Evolutionary conservation across 2,329 filamentous ascomycete genomes (phyloP).

Genomic region (Alternaria consortialis): DNA sequence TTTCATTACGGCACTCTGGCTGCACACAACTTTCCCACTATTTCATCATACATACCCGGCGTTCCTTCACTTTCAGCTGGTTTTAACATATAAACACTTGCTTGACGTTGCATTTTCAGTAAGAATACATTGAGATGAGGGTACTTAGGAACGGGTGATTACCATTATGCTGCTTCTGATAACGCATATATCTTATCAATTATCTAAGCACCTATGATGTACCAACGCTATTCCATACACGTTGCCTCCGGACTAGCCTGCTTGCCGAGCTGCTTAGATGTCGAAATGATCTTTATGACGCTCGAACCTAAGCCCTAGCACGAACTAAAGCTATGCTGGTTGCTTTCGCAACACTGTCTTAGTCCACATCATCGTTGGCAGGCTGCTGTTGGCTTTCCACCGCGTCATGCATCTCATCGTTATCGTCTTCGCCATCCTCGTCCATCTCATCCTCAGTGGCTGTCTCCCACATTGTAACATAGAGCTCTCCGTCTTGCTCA

Average conservation of each 20-base stretch:
- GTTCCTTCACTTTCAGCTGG: neutral
- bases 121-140: too few species aligned
- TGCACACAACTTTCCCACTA: neutral
- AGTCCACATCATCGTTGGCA: slow-evolving; percentile 8
- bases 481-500: slow-evolving; percentile 20
- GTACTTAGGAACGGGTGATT: too few species aligned
- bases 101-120: accelerated
- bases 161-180: neutral
- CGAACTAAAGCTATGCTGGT: too few species aligned
- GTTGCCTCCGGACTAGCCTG: too few species aligned
- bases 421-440: slow-evolving; percentile 6
- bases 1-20: neutral
- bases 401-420: slow-evolving; percentile 11
- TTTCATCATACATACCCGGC: neutral
- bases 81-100: neutral
- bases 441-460: slow-evolving; percentile 7
- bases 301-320: too few species aligned
- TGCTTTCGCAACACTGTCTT: neutral
- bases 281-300: too few species aligned
- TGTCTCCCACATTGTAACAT: slow-evolving; percentile 14
- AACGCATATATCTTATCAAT: neutral
- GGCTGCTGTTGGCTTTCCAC: slow-evolving; percentile 7
- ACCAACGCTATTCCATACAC: too few species aligned
- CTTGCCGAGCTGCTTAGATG: too few species aligned
- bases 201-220: neutral